Base-by-base conservation (phyloP, 192 early-diverging fungal species). In the Bifiguratus adelaidae region DNA sequence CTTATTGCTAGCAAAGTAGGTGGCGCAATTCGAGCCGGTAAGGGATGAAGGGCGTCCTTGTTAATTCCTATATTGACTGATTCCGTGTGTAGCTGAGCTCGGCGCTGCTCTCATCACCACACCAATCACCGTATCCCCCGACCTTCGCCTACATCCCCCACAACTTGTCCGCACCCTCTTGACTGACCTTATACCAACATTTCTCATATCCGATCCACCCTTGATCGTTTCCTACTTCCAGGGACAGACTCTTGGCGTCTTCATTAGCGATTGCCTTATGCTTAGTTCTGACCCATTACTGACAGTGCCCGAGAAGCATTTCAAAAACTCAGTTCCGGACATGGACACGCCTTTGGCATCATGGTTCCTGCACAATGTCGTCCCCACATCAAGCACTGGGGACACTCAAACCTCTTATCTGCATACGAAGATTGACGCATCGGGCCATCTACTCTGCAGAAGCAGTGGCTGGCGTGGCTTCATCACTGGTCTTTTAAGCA, bases 21-120 rank as follows among this genome's bases (percentile, higher is more conserved):
- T 24, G 62, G 62, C n/a, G 62, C 62, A 13, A 56, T 65, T 22
- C 27, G 62, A 28, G 62, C 62, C 34, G 56, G 62, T 65, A 64
- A 24, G 23, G 15, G n/a, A 4, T 32, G 2, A 23, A 19, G 19
- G 25, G 20, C 25, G 40, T 23, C 40, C 20, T 3, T 19, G 25
- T 41, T 23, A 15, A 23, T 41, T 21, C 2, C 40, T 0, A 13
- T 41, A 41, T 3, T 20, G 15, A 41, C 15, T 15, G 18, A 23
- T 5, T 23, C 20, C 32, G 34, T 46, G 3, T 37, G 11, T 12
- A 65, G 62, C 62, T 36, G 62, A 65, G 37, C 44, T 65, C 3
- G 62, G 62, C 11, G 56, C 62, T 20, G 50, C 51, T 23, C 41
- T 65, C 18, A 44, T 65, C 13, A 44, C 62, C 12, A 58, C 52